Evolutionary conservation across 345 rosid species (phyloP).

Genomic region (Noccaea bulbosa): DNA sequence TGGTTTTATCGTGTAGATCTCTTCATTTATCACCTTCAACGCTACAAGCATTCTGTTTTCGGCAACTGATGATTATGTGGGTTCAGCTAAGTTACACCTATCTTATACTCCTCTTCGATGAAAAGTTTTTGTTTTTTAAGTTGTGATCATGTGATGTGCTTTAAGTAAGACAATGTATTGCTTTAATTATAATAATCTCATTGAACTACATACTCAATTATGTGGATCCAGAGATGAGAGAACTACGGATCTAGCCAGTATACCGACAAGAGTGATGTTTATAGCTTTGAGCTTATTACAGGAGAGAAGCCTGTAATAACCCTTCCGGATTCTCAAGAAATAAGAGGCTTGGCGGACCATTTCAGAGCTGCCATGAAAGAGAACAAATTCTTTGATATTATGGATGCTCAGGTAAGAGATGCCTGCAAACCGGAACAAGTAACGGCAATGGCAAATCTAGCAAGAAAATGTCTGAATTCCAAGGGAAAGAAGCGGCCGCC

Average conservation of each 20-base stretch:
- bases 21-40: no score
- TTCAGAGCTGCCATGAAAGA: slow-evolving; percentile 47
- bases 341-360: slow-evolving; percentile 51
- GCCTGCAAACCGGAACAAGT: slow-evolving; percentile 50
- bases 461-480: slow-evolving; percentile 51
- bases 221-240: slow-evolving; percentile 32
- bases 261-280: slow-evolving; percentile 35
- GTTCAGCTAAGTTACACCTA: no score
- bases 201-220: background rate
- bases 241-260: slow-evolving; percentile 25
- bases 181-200: no score
- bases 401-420: slow-evolving; percentile 49
- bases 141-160: no score
- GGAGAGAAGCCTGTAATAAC: slow-evolving; percentile 33
- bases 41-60: no score
- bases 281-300: slow-evolving; percentile 27
- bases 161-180: no score
- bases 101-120: no score
- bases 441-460: slow-evolving; percentile 51
- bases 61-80: no score
- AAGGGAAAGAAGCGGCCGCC: slow-evolving; percentile 53
- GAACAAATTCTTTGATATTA: slow-evolving; percentile 42
- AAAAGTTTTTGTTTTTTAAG: no score
- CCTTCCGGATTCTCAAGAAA: slow-evolving; percentile 43
- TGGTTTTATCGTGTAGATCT: no score